Percentiles rank a stretch among this genome's conserved stretches.
Evolutionary conservation across 2,329 filamentous ascomycete genomes (phyloP).

Genomic region (Dactylellina cionopaga): DNA sequence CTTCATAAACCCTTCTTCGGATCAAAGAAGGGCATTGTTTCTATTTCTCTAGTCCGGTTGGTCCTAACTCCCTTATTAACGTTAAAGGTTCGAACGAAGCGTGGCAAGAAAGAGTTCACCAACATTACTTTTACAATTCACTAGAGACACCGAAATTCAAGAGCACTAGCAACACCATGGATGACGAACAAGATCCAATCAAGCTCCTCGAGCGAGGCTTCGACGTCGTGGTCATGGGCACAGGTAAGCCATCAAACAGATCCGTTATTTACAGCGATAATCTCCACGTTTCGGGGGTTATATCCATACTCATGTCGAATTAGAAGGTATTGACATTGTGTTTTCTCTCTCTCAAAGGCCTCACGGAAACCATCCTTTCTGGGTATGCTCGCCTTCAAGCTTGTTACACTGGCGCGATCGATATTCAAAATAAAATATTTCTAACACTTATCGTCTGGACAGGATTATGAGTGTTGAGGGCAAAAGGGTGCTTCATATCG

Average conservation of each 20-base stretch:
- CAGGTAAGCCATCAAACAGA: conserved; percentile 70
- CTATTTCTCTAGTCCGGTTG: too few relatives aligned
- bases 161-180: too few relatives aligned
- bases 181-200: conserved; percentile 41
- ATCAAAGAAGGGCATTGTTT: too few relatives aligned
- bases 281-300: not conserved
- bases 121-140: too few relatives aligned
- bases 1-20: too few relatives aligned
- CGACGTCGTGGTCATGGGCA: conserved; percentile 98
- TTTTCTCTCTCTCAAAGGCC: conserved; percentile 10
- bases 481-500: conserved; percentile 98
- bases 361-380: conserved; percentile 73
- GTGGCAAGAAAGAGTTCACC: too few relatives aligned
- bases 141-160: too few relatives aligned
- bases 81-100: too few relatives aligned
- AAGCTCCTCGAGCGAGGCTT: conserved; percentile 85
- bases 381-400: conserved; percentile 70
- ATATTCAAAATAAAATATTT: conserved; percentile 54
- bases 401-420: conserved; percentile 5
- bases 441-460: conserved; percentile 28
- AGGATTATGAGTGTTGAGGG: conserved; percentile 97
- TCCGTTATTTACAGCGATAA: not conserved
- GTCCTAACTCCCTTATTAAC: too few relatives aligned
- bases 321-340: conserved; percentile 28
- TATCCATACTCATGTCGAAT: too few relatives aligned